phyloP scores from a whole-genome alignment of 2,329 filamentous ascomycete genomes.

The Fusarium praegraminearum region DNA sequence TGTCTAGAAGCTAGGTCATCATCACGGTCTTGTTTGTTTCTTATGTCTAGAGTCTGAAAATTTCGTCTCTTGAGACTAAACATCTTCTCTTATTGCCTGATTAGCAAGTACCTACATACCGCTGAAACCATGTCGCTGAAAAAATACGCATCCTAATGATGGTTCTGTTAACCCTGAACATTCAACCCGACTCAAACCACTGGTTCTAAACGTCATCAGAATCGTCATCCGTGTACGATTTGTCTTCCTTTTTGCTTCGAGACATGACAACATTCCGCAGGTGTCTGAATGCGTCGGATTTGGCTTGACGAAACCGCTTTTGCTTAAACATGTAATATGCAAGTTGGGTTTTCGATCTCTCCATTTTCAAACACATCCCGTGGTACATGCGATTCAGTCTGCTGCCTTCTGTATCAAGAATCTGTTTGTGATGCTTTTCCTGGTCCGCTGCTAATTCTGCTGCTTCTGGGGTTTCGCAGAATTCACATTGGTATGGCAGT shows the following conservation, averaged over 20 bases:
- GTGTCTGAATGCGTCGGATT: not conserved
- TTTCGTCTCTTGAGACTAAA: not conserved
- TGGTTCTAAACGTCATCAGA: too few species aligned
- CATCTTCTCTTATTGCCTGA: not conserved
- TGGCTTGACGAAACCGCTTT: not conserved
- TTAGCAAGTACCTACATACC: not conserved
- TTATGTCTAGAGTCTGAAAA: not conserved
- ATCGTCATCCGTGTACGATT: not conserved
- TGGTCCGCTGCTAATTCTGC: too few species aligned
- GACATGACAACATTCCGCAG: not conserved
- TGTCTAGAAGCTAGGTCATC: not conserved
- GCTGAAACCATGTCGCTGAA: slow-evolving; percentile 29
- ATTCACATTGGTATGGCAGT: not conserved
- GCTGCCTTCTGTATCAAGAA: not conserved
- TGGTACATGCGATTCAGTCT: not conserved
- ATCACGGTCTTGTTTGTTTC: not conserved
- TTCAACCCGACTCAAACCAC: not conserved
- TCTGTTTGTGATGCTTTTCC: not conserved
- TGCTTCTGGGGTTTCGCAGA: not conserved
- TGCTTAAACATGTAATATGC: not conserved
- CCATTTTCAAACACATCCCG: not conserved
- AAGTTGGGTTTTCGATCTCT: not conserved
- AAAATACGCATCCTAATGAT: not conserved
- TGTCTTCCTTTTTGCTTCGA: not conserved
- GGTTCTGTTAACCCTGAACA: not conserved